Base-by-base conservation (phyloP, 139 green algal species). In the Chlorella sp. region DNA sequence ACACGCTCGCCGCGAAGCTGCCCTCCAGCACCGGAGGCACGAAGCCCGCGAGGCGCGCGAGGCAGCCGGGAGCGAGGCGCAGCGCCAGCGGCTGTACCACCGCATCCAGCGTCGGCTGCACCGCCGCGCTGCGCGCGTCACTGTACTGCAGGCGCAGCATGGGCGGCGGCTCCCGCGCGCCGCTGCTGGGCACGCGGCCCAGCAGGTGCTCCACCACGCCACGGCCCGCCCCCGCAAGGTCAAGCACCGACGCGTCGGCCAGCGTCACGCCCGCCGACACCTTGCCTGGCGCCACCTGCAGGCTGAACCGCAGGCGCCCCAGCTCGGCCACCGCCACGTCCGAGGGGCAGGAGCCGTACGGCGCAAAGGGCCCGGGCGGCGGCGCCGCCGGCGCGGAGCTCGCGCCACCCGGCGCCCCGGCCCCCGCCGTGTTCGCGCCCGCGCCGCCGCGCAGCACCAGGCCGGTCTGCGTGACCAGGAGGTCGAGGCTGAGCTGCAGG, bases 31-130 rank as follows among this genome's bases (percentile, higher is more conserved):
- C 66, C 0, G 40, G 29, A 8, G 67, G 76, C 36, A 77, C 33
- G 0, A 82, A 19, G 25, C 31, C 29, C 38, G 48, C 8, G 8
- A 82, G 23, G 35, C 50, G 53, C 36, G 46, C 53, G 38, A 82
- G 19, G 60, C 60, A 71, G 15, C 42, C 25, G 9, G 76, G 45
- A 29, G 46, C 50, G 40, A 29, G 8, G 1, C 25, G 76, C 60
- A 82, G 29, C 36, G 29, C 66, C 60, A 82, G 67, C 46, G 76
- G 76, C 76, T 82, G 76, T n/a, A 82, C 76, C 41, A 82, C 29
- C 8, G 71, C 60, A 51, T 82, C 76, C 40, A 82, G 48, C 50
- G 7, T 40, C 29, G 62, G 36, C 27, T 72, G 36, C 46, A 80
- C 15, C 33, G 55, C 62, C 33, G 33, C 17, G 66, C 14, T 42